Conservation (phyloP, 2,329 filamentous ascomycete species). For the Alternaria sp. region DNA sequence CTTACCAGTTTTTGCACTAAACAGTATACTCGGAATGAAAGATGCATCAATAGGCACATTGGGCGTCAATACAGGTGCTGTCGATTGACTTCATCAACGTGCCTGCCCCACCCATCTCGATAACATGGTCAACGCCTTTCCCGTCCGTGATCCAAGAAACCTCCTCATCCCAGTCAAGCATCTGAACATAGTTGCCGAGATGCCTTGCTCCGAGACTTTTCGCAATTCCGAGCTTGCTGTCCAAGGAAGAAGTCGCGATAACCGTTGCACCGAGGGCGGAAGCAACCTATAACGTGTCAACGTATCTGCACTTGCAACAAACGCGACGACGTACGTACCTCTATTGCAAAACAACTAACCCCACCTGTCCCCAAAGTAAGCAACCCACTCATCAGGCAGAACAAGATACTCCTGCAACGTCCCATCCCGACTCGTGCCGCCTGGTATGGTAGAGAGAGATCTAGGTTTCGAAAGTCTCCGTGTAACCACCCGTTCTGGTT, state of each 20-base stretch:
- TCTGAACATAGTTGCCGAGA: neutral
- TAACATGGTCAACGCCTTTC: constrained; percentile 57
- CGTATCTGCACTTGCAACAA: neutral
- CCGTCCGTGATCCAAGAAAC: constrained; percentile 35
- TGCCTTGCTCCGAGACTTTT: constrained; percentile 34
- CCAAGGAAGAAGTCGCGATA: constrained; percentile 64
- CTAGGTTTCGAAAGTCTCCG: neutral
- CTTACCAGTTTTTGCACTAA: neutral
- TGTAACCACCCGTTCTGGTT: neutral
- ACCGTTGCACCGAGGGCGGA: constrained; percentile 58
- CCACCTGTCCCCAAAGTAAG: constrained; percentile 68
- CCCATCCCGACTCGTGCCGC: constrained; percentile 39
- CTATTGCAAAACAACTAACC: constrained; percentile 46
- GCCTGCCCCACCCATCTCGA: constrained; percentile 56
- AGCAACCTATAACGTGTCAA: constrained; percentile 35
- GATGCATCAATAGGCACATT: neutral
- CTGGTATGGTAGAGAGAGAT: constrained; percentile 15
- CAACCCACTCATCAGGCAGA: constrained; percentile 47
- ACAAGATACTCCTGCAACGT: constrained; percentile 41
- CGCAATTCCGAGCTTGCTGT: constrained; percentile 59
- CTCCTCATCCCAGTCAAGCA: neutral
- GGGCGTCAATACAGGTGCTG: constrained; percentile 46
- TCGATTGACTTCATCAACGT: constrained; percentile 59
- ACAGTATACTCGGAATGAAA: neutral
- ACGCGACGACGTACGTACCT: constrained; percentile 23